phyloP scores from a whole-genome alignment of 2,329 filamentous ascomycete genomes.

The Penicillium janthinellum region DNA sequence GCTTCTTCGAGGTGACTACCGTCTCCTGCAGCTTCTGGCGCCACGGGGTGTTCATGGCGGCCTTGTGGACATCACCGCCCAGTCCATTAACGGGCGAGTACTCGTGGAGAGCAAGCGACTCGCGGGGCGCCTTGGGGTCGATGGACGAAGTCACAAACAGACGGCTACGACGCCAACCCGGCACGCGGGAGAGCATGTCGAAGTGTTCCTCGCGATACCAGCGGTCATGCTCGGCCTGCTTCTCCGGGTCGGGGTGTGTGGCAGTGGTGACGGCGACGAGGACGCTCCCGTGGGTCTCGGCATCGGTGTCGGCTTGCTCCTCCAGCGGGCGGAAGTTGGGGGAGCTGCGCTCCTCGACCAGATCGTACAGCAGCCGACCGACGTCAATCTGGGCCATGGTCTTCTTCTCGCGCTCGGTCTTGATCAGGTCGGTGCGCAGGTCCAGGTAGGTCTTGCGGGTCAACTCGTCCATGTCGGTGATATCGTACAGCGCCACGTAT shows the following conservation, averaged over 20 bases:
- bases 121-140: conserved; percentile 57
- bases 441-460: conserved; percentile 66
- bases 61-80: conserved; percentile 64
- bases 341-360: conserved; percentile 59
- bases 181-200: conserved; percentile 69
- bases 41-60: conserved; percentile 65
- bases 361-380: conserved; percentile 70
- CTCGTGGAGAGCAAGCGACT: conserved; percentile 71
- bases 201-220: conserved; percentile 80
- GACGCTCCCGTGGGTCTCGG: conserved; percentile 56
- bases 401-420: conserved; percentile 61
- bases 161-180: conserved; percentile 76
- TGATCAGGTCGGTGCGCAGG: conserved; percentile 50
- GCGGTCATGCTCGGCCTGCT: conserved; percentile 59
- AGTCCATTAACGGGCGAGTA: conserved; percentile 69
- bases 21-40: conserved; percentile 60
- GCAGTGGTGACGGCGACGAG: conserved; percentile 64
- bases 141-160: conserved; percentile 68
- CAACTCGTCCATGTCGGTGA: conserved; percentile 72
- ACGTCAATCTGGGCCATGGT: conserved; percentile 69
- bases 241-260: conserved; percentile 54
- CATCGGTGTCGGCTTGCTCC: conserved; percentile 59
- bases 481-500: conserved; percentile 81
- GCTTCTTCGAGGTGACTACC: conserved; percentile 58
- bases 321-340: conserved; percentile 63